Base-by-base conservation (phyloP, 768 basidiomycete genomes). In the Phylloporus rhodoxanthus region DNA sequence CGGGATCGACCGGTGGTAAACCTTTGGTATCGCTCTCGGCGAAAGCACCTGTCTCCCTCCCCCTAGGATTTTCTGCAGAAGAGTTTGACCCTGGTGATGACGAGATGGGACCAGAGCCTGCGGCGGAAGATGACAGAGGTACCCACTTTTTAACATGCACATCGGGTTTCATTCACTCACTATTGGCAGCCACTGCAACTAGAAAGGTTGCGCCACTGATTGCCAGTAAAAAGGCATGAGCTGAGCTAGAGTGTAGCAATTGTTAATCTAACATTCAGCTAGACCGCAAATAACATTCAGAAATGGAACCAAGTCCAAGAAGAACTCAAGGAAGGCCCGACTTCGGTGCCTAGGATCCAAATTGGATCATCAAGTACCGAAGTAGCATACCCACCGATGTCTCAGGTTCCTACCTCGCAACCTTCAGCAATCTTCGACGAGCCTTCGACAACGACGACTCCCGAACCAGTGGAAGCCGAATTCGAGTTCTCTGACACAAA, bases 271-370 rank as follows among this genome's bases (percentile, higher is more conserved):
- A 55, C 45, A 23, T 51, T 14, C 42, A 8, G 45, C 36, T 63
- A 96, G 91, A 88, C 84, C 39, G 87, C 80, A 43, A 87, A 79
- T 66, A 92, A 93, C 60, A 97, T 99, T 63, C 84, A 78, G 60
- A 97, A 98, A 65, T 99, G 95, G 96, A 98, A 94, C 64, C 86
- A 85, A 71, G 90, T 94, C 9, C 91, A 95, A 68, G 86, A 85
- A 68, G 94, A 92, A 60, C 76, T 96, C 43, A 79, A 78, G 30
- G 75, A 79, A 52, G 68, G 73, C 37, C 49, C 70, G 28, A 62
- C 59, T 52, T 39, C 61, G 43, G 61, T 50, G 34, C 50, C 64
- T 34, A 64, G 46, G 41, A 48, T 54, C 23, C 55, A 47, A 33
- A 37, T 32, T 37, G 55, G 21, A 14, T 15, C 47, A 4, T 15